A percentile compares a stretch with the other conserved stretches of the same genome.
Conservation (phyloP, 2,329 filamentous ascomycete species). For the Falciphora oryzae region DNA sequence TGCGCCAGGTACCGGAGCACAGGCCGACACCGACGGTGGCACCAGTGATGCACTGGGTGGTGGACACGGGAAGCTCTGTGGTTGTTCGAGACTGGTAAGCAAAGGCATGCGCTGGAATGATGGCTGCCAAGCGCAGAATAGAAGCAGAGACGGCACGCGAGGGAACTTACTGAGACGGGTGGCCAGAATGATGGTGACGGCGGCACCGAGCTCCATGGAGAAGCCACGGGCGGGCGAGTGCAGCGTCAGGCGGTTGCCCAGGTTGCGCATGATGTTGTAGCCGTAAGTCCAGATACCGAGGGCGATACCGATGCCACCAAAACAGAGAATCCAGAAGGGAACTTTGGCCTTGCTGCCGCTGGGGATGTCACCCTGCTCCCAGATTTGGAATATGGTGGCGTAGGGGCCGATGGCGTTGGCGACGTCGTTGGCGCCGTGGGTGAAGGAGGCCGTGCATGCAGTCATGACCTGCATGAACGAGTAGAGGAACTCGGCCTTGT, state of each 20-base stretch:
- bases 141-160: background rate
- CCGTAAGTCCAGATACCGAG: conserved; percentile 58
- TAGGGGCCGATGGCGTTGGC: conserved; percentile 57
- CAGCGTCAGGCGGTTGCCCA: conserved; percentile 52
- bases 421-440: conserved; percentile 63
- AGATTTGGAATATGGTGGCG: conserved; percentile 57
- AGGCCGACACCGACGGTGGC: conserved; percentile 58
- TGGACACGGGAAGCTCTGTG: conserved; percentile 54
- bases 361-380: conserved; percentile 40
- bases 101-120: background rate
- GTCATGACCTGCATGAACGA: conserved; percentile 56
- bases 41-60: conserved; percentile 59
- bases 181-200: conserved; percentile 58
- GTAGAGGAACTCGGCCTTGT: conserved; percentile 56
- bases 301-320: conserved; percentile 28
- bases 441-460: conserved; percentile 57
- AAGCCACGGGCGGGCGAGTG: conserved; percentile 51
- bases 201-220: conserved; percentile 53
- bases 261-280: conserved; percentile 56
- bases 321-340: conserved; percentile 52
- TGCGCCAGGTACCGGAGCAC: conserved; percentile 51
- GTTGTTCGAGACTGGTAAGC: background rate
- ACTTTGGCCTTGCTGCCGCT: conserved; percentile 38
- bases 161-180: conserved; percentile 45
- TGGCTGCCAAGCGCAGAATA: background rate